These are phyloP conservation scores for Rubroboletus satanas DNA, from an alignment of 768 basidiomycete species.

Conservation along the genomic window DNA sequence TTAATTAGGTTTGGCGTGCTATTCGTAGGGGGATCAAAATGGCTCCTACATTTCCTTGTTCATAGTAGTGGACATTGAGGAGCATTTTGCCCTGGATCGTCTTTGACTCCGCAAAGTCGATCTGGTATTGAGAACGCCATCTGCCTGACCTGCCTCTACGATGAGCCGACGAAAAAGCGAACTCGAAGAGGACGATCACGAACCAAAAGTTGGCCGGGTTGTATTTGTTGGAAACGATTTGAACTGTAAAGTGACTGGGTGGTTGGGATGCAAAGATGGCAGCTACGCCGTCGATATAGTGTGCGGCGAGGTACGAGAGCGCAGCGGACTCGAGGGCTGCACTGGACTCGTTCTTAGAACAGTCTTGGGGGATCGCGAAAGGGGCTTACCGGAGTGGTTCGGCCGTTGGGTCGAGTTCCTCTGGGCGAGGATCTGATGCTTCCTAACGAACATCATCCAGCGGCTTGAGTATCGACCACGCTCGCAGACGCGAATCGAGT, in stretches of 20 bases:
- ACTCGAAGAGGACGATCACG: background rate
- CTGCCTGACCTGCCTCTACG: constrained; percentile 71
- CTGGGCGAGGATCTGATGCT: constrained; percentile 65
- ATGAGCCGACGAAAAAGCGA: background rate
- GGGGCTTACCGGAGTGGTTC: constrained; percentile 71
- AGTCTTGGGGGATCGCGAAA: background rate
- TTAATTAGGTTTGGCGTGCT: background rate
- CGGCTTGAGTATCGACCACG: constrained; percentile 1
- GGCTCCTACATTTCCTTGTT: constrained; percentile 82
- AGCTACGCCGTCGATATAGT: constrained; percentile 76
- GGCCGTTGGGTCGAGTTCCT: constrained; percentile 57
- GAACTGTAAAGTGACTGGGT: constrained; percentile 55
- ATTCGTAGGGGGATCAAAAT: background rate
- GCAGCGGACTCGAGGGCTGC: constrained; percentile 66
- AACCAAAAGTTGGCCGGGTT: constrained; percentile 93
- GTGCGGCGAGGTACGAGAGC: constrained; percentile 67
- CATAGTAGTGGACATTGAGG: constrained; percentile 93
- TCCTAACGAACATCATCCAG: constrained; percentile 44
- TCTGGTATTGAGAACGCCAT: constrained; percentile 85
- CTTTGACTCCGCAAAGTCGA: constrained; percentile 58
- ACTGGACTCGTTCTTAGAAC: constrained; percentile 36
- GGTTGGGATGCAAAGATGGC: constrained; percentile 62
- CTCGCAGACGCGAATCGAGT: constrained; percentile 1
- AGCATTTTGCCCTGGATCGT: constrained; percentile 69
- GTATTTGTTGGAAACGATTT: constrained; percentile 94